Conservation (phyloP, 2,329 filamentous ascomycete genomes). For the Arachnomyces sp. region DNA sequence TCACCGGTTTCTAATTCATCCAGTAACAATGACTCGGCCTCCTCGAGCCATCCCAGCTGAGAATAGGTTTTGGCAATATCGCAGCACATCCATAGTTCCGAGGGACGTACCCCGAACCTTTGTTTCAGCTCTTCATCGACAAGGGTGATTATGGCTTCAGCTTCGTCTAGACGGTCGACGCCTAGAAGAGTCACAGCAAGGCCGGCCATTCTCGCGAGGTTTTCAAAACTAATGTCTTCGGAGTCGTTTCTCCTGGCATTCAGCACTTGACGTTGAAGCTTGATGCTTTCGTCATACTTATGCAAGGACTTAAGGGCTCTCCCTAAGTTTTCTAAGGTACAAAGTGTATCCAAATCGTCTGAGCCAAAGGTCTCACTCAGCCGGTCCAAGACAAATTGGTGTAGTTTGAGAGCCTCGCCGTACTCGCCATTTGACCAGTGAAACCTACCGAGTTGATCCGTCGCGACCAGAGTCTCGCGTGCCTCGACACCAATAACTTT, state of each 20-base stretch:
- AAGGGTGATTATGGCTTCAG: constrained; percentile 11
- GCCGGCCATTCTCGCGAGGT: constrained; percentile 15
- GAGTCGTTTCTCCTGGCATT: constrained; percentile 13
- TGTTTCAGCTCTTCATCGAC: constrained; percentile 14
- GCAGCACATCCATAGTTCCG: constrained; percentile 20
- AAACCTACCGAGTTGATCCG: constrained; percentile 22
- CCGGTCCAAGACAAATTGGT: constrained; percentile 13
- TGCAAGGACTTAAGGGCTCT: constrained; percentile 7
- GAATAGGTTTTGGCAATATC: constrained; percentile 15
- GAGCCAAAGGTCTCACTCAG: constrained; percentile 15
- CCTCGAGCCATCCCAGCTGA: constrained; percentile 10
- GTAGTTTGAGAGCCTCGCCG: constrained; percentile 13
- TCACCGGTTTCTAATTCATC: constrained; percentile 15
- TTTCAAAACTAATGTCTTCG: constrained; percentile 15
- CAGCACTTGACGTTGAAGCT: constrained; percentile 13
- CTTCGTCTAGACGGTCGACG: constrained; percentile 10
- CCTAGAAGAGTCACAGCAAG: constrained; percentile 14
- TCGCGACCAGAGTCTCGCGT: constrained; percentile 21
- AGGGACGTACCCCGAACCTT: constrained; percentile 27
- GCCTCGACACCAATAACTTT: constrained; percentile 15
- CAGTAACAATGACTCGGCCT: constrained; percentile 14
- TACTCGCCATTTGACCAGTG: constrained; percentile 14
- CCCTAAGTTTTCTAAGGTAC: constrained; percentile 12
- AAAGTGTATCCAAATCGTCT: constrained; percentile 21
- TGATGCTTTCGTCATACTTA: constrained; percentile 10